Conservation (phyloP, 2,329 filamentous ascomycete species). For the Dactylellina parvicollis region DNA sequence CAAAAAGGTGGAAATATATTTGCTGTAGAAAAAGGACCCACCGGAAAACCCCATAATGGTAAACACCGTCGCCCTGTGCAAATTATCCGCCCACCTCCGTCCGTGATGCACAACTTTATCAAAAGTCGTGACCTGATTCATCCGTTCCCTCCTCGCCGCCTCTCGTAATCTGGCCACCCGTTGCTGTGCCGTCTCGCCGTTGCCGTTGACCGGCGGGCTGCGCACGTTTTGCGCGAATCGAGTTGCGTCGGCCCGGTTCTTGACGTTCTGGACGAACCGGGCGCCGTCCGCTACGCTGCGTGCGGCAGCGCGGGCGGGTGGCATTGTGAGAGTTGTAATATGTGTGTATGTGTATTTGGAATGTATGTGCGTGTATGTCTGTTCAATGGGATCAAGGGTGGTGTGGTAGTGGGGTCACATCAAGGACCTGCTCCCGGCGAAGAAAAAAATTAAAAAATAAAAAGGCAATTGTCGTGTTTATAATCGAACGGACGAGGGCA, state of each 20-base stretch:
- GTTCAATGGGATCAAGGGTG: not conserved
- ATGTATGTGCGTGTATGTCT: too few species aligned
- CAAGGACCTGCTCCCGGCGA: not conserved
- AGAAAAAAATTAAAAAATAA: not conserved
- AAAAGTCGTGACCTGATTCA: conserved; percentile 66
- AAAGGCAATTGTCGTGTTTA: not conserved
- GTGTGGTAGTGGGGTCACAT: conserved; percentile 24
- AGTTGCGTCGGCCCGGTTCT: conserved; percentile 48
- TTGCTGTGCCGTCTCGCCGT: conserved; percentile 66
- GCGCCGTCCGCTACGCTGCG: conserved; percentile 51
- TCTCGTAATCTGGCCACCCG: conserved; percentile 67
- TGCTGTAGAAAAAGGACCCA: conserved; percentile 57
- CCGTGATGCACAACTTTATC: conserved; percentile 68
- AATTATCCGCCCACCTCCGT: conserved; percentile 69
- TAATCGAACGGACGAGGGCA: conserved; percentile 3
- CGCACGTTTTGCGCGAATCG: conserved; percentile 50
- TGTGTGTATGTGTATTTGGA: too few species aligned
- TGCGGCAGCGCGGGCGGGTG: conserved; percentile 34
- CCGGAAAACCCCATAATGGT: conserved; percentile 71
- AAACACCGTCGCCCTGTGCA: conserved; percentile 70
- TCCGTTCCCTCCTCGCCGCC: conserved; percentile 64
- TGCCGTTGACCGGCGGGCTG: conserved; percentile 32
- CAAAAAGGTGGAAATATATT: conserved; percentile 6
- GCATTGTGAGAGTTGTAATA: conserved; percentile 15
- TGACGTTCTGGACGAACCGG: conserved; percentile 52